phyloP scores from a whole-genome alignment of 768 basidiomycete genomes.

The Amanita fuliginea region DNA sequence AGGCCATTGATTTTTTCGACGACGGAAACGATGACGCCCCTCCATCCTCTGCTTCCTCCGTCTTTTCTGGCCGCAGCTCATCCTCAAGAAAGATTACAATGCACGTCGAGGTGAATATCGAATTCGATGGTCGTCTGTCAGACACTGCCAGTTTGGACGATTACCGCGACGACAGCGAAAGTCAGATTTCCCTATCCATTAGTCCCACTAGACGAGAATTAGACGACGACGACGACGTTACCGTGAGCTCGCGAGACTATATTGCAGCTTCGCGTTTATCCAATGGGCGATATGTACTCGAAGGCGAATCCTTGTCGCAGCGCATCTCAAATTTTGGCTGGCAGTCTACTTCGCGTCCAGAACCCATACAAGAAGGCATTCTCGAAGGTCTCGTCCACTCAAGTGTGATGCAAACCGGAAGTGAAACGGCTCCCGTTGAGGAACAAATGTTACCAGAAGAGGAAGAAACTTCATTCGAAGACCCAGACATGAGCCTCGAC shows the following conservation, averaged over 20 bases:
- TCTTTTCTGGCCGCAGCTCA: constrained; percentile 60
- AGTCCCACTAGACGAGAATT: constrained; percentile 27
- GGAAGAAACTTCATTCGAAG: neutral
- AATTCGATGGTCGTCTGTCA: constrained; percentile 86
- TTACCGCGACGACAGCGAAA: constrained; percentile 46
- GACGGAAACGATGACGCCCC: constrained; percentile 65
- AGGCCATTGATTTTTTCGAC: constrained; percentile 82
- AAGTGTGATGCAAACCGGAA: neutral
- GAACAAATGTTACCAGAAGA: neutral
- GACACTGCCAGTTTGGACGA: constrained; percentile 80
- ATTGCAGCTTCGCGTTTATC: constrained; percentile 16
- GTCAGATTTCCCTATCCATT: constrained; percentile 44
- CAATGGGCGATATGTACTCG: neutral
- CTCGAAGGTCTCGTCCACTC: neutral
- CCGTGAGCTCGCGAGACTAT: constrained; percentile 62
- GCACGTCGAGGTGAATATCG: constrained; percentile 65
- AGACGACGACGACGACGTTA: constrained; percentile 60
- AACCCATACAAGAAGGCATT: neutral
- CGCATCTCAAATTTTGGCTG: neutral
- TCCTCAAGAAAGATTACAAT: constrained; percentile 65
- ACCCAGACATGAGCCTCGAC: constrained; percentile 23
- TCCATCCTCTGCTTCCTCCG: constrained; percentile 61
- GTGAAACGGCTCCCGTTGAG: neutral
- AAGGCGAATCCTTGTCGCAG: constrained; percentile 1
- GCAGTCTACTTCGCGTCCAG: neutral